Percentiles rank a stretch among this genome's conserved stretches.
Evolutionary conservation across 1,284 basidiomycete genomes (phyloP).

Genomic region (Pterula multifida): DNA sequence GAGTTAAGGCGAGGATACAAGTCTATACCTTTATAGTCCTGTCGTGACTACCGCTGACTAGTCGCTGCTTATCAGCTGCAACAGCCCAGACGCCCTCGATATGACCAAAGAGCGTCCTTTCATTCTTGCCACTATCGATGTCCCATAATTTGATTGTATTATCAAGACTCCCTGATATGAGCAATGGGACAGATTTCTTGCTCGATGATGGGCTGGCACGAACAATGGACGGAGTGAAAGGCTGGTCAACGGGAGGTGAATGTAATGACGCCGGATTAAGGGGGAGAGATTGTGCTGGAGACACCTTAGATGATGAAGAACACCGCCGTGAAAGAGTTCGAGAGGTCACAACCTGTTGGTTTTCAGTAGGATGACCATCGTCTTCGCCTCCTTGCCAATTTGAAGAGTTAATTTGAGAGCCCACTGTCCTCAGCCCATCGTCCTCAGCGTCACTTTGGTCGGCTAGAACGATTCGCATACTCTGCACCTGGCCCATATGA

Average conservation of each 20-base stretch:
- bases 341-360: not conserved
- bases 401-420: not conserved
- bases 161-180: conserved; percentile 88
- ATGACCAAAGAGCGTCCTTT: conserved; percentile 88
- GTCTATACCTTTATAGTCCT: conserved; percentile 74
- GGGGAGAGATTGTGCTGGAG: too few species aligned
- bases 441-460: conserved; percentile 29
- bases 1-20: conserved; percentile 3
- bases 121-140: conserved; percentile 73
- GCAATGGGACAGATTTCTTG: conserved; percentile 34
- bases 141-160: conserved; percentile 98
- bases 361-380: too few species aligned
- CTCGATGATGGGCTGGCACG: not conserved
- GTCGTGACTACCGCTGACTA: conserved; percentile 90
- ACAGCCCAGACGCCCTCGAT: conserved; percentile 97
- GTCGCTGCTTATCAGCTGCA: conserved; percentile 82
- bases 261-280: too few species aligned
- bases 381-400: too few species aligned
- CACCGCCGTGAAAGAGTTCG: too few species aligned
- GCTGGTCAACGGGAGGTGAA: not conserved
- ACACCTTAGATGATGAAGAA: not conserved
- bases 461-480: conserved; percentile 66
- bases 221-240: not conserved
- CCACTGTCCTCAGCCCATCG: too few species aligned
- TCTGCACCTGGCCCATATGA: conserved; percentile 94